A percentile compares a stretch with the other conserved stretches of the same genome.
phyloP scores from a whole-genome alignment of 768 basidiomycete genomes.

The Suillus brevipes region DNA sequence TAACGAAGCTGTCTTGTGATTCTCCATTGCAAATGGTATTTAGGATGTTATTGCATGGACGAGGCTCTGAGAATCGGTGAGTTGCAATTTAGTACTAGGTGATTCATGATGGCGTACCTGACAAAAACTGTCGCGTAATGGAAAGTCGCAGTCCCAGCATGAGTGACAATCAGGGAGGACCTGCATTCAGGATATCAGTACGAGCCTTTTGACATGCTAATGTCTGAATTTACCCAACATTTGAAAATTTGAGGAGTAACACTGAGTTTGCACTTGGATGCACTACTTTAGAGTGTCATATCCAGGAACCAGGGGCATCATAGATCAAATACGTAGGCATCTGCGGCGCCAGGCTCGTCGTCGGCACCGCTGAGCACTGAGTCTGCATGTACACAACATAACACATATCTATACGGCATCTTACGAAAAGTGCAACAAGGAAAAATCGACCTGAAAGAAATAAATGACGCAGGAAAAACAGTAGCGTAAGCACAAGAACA shows the following conservation, averaged over 20 bases:
- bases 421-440: constrained; percentile 5
- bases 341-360: not conserved
- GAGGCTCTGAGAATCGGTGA: constrained; percentile 51
- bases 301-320: not conserved
- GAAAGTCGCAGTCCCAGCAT: not conserved
- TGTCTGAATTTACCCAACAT: not conserved
- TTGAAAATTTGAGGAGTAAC: not conserved
- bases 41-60: constrained; percentile 74
- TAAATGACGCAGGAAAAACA: constrained; percentile 2
- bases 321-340: constrained; percentile 1
- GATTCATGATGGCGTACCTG: not conserved
- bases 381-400: constrained; percentile 6
- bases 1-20: constrained; percentile 89
- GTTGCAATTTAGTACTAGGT: not conserved
- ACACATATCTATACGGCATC: constrained; percentile 5
- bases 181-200: constrained; percentile 2
- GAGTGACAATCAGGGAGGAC: not conserved
- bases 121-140: not conserved
- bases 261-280: not conserved
- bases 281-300: constrained; percentile 3
- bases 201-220: not conserved
- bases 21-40: constrained; percentile 67
- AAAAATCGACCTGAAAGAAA: constrained; percentile 4
- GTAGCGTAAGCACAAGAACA: constrained; percentile 2
- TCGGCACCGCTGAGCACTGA: not conserved